Evolutionary conservation across 345 rosid species (phyloP).

Genomic region (Luvunga scandens): DNA sequence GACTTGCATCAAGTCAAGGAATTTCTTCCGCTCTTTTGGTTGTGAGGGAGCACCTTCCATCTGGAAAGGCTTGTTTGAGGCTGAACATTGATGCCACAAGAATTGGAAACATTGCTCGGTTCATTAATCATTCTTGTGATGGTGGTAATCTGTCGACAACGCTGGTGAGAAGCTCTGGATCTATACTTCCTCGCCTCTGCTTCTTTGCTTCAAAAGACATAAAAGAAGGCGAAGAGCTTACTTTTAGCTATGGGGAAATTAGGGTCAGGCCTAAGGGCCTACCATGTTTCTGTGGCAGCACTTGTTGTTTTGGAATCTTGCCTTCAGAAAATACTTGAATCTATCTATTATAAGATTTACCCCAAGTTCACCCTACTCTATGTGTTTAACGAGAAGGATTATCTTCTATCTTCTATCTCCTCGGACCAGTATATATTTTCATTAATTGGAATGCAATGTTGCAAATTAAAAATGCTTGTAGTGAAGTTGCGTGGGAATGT

Average conservation of each 20-base stretch:
- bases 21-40: slow-evolving; percentile 70
- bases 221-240: slow-evolving; percentile 57
- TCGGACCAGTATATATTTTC: too few species aligned
- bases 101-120: slow-evolving; percentile 70
- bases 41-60: slow-evolving; percentile 91
- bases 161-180: slow-evolving; percentile 63
- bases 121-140: slow-evolving; percentile 91
- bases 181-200: slow-evolving; percentile 67
- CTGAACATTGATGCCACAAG: slow-evolving; percentile 82
- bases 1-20: slow-evolving; percentile 39
- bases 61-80: slow-evolving; percentile 79
- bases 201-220: slow-evolving; percentile 78
- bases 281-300: slow-evolving; percentile 69
- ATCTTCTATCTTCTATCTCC: too few species aligned
- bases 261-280: slow-evolving; percentile 46
- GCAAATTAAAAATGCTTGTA: too few species aligned
- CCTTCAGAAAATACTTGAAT: slow-evolving; percentile 68
- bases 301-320: slow-evolving; percentile 62
- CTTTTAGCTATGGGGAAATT: slow-evolving; percentile 77
- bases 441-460: too few species aligned
- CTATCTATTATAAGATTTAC: too few species aligned
- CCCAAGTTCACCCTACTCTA: too few species aligned
- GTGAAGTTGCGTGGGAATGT: too few species aligned
- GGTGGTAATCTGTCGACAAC: slow-evolving; percentile 68
- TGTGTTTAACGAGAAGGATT: too few species aligned